Evolutionary conservation across 495 filamentous ascomycete genomes (phyloP).

Genomic region (Penicillium dipodomyicola): DNA sequence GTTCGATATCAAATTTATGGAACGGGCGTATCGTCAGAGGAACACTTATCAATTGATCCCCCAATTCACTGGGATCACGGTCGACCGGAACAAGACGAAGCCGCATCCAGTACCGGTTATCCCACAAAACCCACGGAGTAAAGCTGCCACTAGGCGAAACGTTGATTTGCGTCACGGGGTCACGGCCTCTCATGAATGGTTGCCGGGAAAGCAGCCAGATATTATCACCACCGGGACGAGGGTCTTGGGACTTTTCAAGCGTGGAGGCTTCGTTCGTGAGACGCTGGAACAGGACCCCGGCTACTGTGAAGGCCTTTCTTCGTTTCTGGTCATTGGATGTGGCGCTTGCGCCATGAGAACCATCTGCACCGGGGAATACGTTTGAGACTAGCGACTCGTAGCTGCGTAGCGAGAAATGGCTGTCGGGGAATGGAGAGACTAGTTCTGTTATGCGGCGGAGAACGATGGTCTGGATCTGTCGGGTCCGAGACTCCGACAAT

Average conservation of each 20-base stretch:
- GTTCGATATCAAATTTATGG: conserved; percentile 44
- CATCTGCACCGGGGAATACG: conserved; percentile 23
- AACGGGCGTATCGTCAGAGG: conserved; percentile 52
- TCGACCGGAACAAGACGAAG: conserved; percentile 30
- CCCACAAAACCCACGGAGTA: conserved; percentile 57
- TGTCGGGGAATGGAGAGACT: conserved; percentile 42
- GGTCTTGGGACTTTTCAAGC: conserved; percentile 11
- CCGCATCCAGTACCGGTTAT: conserved; percentile 81
- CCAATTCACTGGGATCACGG: neutral
- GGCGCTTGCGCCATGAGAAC: conserved; percentile 22
- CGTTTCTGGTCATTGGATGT: conserved; percentile 25
- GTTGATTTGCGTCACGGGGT: conserved; percentile 16
- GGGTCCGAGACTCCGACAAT: conserved; percentile 12
- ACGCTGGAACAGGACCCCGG: conserved; percentile 54
- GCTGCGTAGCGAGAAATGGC: conserved; percentile 35
- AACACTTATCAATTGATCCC: conserved; percentile 1
- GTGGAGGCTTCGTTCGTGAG: conserved; percentile 30
- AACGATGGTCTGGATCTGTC: conserved; percentile 30
- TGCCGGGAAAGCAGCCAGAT: conserved; percentile 54
- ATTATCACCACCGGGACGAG: conserved; percentile 18
- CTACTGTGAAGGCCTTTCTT: conserved; percentile 49
- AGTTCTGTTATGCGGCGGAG: conserved; percentile 47
- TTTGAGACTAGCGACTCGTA: conserved; percentile 29
- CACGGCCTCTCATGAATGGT: conserved; percentile 39
- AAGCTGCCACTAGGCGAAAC: conserved; percentile 12